A percentile compares a stretch with the other conserved stretches of the same genome.
Evolutionary conservation across 179 eudicot genomes (phyloP).

Genomic region (Patellifolia procumbens): DNA sequence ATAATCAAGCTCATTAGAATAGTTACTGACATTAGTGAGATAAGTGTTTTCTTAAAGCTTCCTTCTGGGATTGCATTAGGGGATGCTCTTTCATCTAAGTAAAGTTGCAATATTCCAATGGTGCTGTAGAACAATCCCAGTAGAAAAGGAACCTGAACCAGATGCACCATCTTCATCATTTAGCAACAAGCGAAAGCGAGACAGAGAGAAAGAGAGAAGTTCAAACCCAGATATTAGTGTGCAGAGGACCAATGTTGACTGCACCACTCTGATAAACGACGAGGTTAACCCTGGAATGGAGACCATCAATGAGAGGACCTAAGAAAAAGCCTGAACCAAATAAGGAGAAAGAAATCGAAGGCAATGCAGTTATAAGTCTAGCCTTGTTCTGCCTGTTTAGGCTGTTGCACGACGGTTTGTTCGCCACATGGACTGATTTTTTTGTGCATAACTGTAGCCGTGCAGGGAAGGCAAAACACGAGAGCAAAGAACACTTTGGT

Average conservation of each 20-base stretch:
- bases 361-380: slow-evolving; percentile 34
- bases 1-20: background rate
- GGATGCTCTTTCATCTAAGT: slow-evolving; percentile 49
- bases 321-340: slow-evolving; percentile 69
- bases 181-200: background rate
- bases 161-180: slow-evolving; percentile 7
- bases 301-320: slow-evolving; percentile 78
- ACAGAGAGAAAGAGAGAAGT: background rate
- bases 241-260: slow-evolving; percentile 76
- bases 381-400: slow-evolving; percentile 29
- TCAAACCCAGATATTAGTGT: slow-evolving; percentile 78
- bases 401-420: slow-evolving; percentile 29
- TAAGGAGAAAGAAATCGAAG: slow-evolving; percentile 43
- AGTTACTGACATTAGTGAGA: slow-evolving; percentile 58
- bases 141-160: slow-evolving; percentile 73
- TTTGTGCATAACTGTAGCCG: background rate
- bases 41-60: slow-evolving; percentile 41
- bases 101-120: slow-evolving; percentile 67
- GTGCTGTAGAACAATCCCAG: slow-evolving; percentile 75
- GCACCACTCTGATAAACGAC: slow-evolving; percentile 69
- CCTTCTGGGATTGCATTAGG: slow-evolving; percentile 29
- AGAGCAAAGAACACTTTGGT: slow-evolving; percentile 14
- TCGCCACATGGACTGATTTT: slow-evolving; percentile 1
- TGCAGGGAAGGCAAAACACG: slow-evolving; percentile 6
- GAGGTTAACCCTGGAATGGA: slow-evolving; percentile 76